These are phyloP conservation scores for Auricularia auricula-judae DNA, from an alignment of 768 basidiomycete genomes.

Conservation along the genomic window DNA sequence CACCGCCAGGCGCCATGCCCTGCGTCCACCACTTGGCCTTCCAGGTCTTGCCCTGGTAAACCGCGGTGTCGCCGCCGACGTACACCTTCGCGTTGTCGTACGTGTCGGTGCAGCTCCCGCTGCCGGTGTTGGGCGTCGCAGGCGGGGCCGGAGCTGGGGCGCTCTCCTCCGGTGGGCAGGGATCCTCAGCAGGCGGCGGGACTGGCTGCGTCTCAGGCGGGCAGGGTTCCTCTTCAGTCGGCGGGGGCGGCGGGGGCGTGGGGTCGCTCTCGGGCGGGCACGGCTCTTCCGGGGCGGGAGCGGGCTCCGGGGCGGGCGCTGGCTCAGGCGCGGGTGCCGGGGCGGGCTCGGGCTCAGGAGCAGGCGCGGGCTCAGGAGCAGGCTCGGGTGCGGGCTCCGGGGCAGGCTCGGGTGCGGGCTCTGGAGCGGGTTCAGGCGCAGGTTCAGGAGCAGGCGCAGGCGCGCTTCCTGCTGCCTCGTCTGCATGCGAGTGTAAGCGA, in stretches of 20 bases:
- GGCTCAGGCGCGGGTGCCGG: neutral
- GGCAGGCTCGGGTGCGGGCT: neutral
- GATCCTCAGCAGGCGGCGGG: neutral
- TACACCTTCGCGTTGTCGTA: neutral
- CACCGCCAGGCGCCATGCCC: neutral
- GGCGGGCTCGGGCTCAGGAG: neutral
- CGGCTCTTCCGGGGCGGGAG: neutral
- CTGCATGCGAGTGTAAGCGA: too few relatives aligned
- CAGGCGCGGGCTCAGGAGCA: neutral
- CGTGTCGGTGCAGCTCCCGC: neutral
- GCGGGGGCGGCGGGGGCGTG: neutral
- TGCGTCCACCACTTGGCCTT: constrained; percentile 1
- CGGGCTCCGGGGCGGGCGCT: neutral
- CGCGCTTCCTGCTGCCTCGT: too few relatives aligned
- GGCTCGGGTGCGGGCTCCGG: neutral
- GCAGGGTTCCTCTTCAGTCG: neutral
- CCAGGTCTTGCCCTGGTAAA: neutral
- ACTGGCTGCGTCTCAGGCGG: neutral
- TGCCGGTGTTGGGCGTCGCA: neutral
- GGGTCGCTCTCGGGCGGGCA: neutral
- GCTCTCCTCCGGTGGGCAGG: neutral
- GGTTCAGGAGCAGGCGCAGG: neutral
- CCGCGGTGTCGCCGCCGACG: neutral
- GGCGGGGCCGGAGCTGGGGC: neutral
- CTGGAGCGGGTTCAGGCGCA: neutral